Percentiles rank a stretch among this genome's conserved stretches.
These are phyloP conservation scores for Pythium periplocum DNA, from an alignment of 352 stramenopile genomes.

Conservation along the genomic window DNA sequence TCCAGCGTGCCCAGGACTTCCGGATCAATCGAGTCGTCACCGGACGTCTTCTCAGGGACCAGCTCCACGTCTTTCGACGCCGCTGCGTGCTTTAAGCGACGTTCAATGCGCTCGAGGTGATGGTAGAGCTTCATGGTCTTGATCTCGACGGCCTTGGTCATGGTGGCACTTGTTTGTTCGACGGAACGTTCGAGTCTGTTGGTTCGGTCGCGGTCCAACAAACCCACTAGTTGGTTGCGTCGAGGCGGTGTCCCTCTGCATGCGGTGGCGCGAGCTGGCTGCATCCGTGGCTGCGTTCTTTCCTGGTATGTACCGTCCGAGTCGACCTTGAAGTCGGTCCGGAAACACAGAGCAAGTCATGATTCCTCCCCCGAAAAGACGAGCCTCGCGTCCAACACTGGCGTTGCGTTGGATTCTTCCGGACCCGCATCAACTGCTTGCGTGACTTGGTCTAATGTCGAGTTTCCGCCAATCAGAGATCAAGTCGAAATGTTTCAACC, in stretches of 20 bases:
- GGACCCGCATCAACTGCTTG: not conserved
- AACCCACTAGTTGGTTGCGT: too few relatives aligned
- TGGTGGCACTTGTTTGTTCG: not conserved
- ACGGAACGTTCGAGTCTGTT: too few relatives aligned
- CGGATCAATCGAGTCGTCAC: constrained; percentile 27
- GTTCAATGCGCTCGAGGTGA: constrained; percentile 75
- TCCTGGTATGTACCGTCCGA: too few relatives aligned
- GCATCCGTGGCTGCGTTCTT: too few relatives aligned
- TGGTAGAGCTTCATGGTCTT: constrained; percentile 89
- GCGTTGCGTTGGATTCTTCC: not conserved
- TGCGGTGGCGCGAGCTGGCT: too few relatives aligned
- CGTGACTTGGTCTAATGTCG: not conserved
- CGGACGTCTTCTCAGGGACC: constrained; percentile 18
- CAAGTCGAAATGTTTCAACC: not conserved
- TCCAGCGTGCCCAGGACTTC: constrained; percentile 49
- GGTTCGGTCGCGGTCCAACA: too few relatives aligned
- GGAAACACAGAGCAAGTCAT: too few relatives aligned
- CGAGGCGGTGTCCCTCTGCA: too few relatives aligned
- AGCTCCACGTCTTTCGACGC: not conserved
- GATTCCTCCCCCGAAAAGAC: too few relatives aligned
- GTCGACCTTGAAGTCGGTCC: too few relatives aligned
- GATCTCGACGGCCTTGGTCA: constrained; percentile 50
- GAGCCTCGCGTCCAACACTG: not conserved
- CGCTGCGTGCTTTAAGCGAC: constrained; percentile 33
- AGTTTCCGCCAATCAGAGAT: not conserved